A percentile compares a stretch with the other conserved stretches of the same genome.
phyloP scores from a whole-genome alignment of 2,329 filamentous ascomycete species.

The Aureobasidium sp. region DNA sequence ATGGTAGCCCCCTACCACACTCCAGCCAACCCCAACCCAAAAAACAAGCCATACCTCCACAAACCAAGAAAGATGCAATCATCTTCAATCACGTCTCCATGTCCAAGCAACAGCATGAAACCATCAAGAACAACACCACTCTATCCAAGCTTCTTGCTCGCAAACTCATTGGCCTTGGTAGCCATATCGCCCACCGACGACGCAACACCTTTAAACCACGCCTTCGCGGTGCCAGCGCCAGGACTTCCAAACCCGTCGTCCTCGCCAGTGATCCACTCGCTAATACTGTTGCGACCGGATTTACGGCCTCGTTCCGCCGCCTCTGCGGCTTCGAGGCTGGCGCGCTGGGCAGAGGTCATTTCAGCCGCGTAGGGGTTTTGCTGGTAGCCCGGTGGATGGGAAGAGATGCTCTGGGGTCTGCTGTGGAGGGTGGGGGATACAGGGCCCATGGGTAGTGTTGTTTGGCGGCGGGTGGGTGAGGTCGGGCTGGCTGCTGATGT shows the following conservation, averaged over 20 bases:
- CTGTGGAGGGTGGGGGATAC: slow-evolving; percentile 23
- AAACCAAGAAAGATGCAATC: not conserved
- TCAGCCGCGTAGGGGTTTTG: slow-evolving; percentile 41
- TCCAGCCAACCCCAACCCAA: not conserved
- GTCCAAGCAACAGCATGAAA: not conserved
- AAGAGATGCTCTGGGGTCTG: slow-evolving; percentile 21
- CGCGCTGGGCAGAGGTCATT: slow-evolving; percentile 29
- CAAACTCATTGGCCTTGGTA: slow-evolving; percentile 1
- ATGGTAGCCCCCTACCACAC: not conserved
- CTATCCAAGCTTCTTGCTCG: slow-evolving; percentile 7
- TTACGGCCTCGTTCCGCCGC: slow-evolving; percentile 12
- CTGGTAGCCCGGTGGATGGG: slow-evolving; percentile 43
- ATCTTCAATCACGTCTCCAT: not conserved
- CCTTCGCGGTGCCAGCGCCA: slow-evolving; percentile 30
- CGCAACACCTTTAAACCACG: slow-evolving; percentile 39
- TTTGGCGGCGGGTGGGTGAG: slow-evolving; percentile 23
- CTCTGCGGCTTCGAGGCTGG: slow-evolving; percentile 27
- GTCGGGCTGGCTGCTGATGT: slow-evolving; percentile 27
- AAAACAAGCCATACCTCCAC: too few relatives aligned
- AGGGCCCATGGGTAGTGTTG: slow-evolving; percentile 34
- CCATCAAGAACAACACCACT: not conserved
- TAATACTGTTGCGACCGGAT: slow-evolving; percentile 17
- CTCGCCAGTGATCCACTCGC: slow-evolving; percentile 17
- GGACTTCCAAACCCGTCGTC: slow-evolving; percentile 29
- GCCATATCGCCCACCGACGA: slow-evolving; percentile 26